Base-by-base conservation (phyloP, 2,329 filamentous ascomycete genomes). In the Fusarium sambucinum region DNA sequence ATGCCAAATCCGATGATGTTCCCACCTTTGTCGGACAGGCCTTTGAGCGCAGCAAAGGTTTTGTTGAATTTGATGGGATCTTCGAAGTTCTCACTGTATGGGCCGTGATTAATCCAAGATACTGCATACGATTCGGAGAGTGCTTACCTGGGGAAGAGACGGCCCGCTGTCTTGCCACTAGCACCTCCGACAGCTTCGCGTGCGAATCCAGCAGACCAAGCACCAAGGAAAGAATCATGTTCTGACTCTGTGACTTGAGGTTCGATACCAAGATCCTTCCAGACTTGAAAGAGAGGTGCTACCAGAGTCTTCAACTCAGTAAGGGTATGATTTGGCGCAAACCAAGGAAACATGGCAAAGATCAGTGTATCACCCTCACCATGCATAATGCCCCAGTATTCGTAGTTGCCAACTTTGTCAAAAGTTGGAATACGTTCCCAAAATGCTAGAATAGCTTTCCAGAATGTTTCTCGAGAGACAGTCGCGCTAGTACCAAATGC, bases 1-100 rank as follows among this genome's bases (percentile, higher is more conserved):
- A 83, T 81, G 38, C 79, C 78, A 56, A 83, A 81, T 1, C 74
- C 80, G 32, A 82, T 74, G 10, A 85, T 66, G 14, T 78, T 72
- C 14, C 80, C 80, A 16, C 81, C 81, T 14, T 74, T 75, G 51
- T 82, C 77, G 9, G 82, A 72, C 8, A 80, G 76, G 27, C 77
- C 66, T 54, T 78, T 80, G 63, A 83, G 74, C 6, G 77, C 78
- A 3, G 74, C 69, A 33, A 80, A 76, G 3, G 78, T 79, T 10
- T 73, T 73, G 27, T 77, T 70, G 53, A 77, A 80, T 73, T 69
- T 74, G 35, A n/a, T 30, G 2, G 63, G 25, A n/a, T 73, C 37
- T 17, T 59, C 48, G 12, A 73, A 68, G 23, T 73, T 73, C 2
- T 53, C 61, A 23, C 69, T 71, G n/a, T 12, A 3, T 2, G 0